Base-by-base conservation (phyloP, 2,329 filamentous ascomycete genomes). In the Fusarium clavum region DNA sequence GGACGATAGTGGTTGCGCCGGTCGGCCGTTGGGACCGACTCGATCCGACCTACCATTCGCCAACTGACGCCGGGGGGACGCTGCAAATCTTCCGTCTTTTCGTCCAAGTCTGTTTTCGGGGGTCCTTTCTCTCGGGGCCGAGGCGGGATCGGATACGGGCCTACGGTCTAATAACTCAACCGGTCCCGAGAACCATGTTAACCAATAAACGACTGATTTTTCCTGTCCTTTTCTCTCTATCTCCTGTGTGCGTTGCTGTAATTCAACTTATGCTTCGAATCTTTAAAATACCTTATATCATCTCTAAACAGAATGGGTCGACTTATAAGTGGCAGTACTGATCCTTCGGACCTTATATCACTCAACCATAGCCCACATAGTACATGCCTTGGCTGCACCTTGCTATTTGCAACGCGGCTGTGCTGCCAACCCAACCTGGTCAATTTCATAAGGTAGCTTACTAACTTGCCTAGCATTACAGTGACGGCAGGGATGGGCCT, bases 321-420 rank as follows among this genome's bases (percentile, higher is more conserved):
- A 38, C 49, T 41, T 29, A 27, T 9, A 29, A 53, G 49, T 41
- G 49, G 34, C 49, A 41, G 34, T 40, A 53, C 34, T 41, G 38
- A 53, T 53, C 34, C 49, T 53, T 20, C 49, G 2, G 49, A n/a
- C 46, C 38, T 57, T 41, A 62, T 53, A 53, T 53, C 49, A 53
- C 49, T 53, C 49, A 53, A 16, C 34, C 41, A 14, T 10, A 53
- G 38, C 49, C 49, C 24, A 53, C 49, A 29, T 38, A 38, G 34
- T 38, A 38, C 34, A 38, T 38, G 18, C 34, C 34, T 40, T 52
- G 34, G 30, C 53, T 60, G 29, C 40, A 49, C 67, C 61, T 52
- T 72, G 66, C 73, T 75, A 75, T 75, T 75, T 75, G 70, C 59
- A 71, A 68, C 68, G 73, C 73, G 73, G 73, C 73, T 75, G 73